phyloP scores from a whole-genome alignment of 1,284 basidiomycete species.

The Vanrija sp. region DNA sequence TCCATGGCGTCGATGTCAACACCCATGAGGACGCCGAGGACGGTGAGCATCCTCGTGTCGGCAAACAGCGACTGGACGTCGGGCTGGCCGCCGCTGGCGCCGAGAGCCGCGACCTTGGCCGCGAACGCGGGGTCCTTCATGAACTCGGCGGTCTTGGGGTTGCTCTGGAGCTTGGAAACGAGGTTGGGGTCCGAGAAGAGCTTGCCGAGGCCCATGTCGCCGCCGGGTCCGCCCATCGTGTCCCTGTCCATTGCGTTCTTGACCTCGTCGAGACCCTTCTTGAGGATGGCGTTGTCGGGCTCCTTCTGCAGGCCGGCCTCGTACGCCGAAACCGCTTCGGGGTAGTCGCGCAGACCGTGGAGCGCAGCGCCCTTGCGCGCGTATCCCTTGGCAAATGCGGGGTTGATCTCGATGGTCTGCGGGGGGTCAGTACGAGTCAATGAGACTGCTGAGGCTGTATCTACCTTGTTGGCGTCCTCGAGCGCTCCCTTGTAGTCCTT shows the following conservation, averaged over 20 bases:
- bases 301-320: constrained; percentile 75
- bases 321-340: constrained; percentile 67
- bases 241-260: constrained; percentile 58
- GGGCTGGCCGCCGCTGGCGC: constrained; percentile 42
- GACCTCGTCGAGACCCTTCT: constrained; percentile 84
- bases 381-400: constrained; percentile 86
- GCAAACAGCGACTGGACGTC: constrained; percentile 54
- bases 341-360: constrained; percentile 73
- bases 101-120: constrained; percentile 54
- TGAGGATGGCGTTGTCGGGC: constrained; percentile 68
- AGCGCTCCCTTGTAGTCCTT: constrained; percentile 73
- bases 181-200: constrained; percentile 83
- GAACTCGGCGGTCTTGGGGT: constrained; percentile 79
- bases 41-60: constrained; percentile 86
- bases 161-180: constrained; percentile 73
- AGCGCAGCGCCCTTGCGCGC: constrained; percentile 92
- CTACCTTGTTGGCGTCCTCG: constrained; percentile 83
- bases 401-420: constrained; percentile 66
- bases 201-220: constrained; percentile 61
- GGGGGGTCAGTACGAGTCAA: constrained; percentile 48
- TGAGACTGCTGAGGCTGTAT: constrained; percentile 19
- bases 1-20: constrained; percentile 86
- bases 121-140: constrained; percentile 78
- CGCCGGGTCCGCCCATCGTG: constrained; percentile 35
- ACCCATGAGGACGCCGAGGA: constrained; percentile 88